A percentile compares a stretch with the other conserved stretches of the same genome.
phyloP scores from a whole-genome alignment of 2,329 filamentous ascomycete species.

The Tolypocladium sp. region DNA sequence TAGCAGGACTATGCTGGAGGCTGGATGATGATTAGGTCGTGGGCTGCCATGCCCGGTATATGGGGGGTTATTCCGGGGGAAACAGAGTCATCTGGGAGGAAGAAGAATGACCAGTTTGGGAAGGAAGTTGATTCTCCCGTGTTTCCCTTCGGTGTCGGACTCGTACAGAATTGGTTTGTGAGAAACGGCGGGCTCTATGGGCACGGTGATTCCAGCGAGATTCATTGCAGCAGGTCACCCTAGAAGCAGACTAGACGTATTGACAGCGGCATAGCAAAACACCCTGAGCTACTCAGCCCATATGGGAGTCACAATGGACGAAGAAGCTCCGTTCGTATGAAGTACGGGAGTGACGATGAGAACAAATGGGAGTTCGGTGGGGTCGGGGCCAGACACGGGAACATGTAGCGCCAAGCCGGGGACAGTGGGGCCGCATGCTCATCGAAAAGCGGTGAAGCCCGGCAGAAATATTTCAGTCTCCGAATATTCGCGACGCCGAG shows the following conservation, averaged over 20 bases:
- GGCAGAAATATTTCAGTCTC: constrained; percentile 30
- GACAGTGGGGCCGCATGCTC: background rate
- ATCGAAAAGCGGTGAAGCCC: constrained; percentile 20
- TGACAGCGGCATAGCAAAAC: background rate
- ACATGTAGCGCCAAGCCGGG: background rate
- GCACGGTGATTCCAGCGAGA: no score
- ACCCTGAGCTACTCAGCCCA: background rate
- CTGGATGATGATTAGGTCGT: background rate
- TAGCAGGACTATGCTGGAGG: background rate
- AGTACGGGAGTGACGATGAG: background rate
- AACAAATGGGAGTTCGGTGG: background rate
- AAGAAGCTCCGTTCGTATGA: background rate
- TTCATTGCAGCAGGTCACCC: background rate
- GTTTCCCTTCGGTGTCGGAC: background rate
- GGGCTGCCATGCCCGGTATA: background rate
- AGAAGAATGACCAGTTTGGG: background rate
- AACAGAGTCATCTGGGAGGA: no score
- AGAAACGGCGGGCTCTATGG: background rate
- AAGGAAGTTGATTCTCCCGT: background rate
- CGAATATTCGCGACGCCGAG: constrained; percentile 8
- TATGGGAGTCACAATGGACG: background rate
- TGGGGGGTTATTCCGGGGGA: no score
- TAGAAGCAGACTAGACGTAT: background rate
- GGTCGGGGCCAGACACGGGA: background rate
- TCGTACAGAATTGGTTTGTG: background rate